Conservation (phyloP, 768 basidiomycete genomes). For the Scleroderma bovista region DNA sequence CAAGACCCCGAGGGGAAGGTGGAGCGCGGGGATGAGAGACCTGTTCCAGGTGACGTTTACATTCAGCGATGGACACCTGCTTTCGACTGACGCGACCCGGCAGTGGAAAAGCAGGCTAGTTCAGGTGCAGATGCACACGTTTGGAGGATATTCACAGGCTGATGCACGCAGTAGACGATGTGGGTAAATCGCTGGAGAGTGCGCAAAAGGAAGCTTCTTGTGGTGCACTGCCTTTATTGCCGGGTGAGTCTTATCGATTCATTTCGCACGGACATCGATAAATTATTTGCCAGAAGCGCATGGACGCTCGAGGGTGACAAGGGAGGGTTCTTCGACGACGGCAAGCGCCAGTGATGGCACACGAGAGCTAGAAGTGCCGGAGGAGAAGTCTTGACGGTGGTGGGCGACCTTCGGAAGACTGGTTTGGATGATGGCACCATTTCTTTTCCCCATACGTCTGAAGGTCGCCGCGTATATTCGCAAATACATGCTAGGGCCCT, state of each 20-base stretch:
- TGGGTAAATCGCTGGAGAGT: neutral
- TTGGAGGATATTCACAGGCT: neutral
- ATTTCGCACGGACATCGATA: neutral
- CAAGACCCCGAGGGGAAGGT: neutral
- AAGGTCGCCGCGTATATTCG: conserved; percentile 46
- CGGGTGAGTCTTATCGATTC: neutral
- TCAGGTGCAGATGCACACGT: neutral
- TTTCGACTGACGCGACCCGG: neutral
- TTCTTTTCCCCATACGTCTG: conserved; percentile 38
- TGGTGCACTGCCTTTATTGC: neutral
- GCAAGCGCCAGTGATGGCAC: neutral
- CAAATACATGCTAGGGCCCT: conserved; percentile 29
- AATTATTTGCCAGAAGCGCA: neutral
- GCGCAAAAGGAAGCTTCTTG: neutral
- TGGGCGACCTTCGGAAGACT: conserved; percentile 44
- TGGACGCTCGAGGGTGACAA: conserved; percentile 6
- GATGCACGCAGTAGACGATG: neutral
- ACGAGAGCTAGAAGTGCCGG: neutral
- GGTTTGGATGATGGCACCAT: conserved; percentile 37
- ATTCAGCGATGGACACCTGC: neutral
- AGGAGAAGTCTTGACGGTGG: conserved; percentile 37
- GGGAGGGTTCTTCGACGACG: conserved; percentile 1
- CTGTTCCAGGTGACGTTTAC: neutral
- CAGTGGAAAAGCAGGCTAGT: neutral
- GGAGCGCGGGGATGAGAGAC: neutral